Evolutionary conservation across 2,329 filamentous ascomycete species (phyloP).

Genomic region (Aspergillus sp.): DNA sequence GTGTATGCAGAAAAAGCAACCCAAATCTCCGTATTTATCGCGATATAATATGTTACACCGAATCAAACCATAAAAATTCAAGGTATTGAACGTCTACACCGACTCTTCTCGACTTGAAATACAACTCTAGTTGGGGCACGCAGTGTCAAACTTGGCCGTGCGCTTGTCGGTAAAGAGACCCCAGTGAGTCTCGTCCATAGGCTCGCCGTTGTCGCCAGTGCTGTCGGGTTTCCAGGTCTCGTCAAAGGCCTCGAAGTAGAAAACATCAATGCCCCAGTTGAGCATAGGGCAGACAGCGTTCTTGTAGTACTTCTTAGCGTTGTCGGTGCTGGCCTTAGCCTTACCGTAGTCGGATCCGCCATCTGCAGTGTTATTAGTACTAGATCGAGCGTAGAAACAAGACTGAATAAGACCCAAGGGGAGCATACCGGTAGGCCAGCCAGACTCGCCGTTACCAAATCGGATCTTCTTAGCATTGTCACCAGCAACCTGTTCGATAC

Average conservation of each 20-base stretch:
- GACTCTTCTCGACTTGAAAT: conserved; percentile 2
- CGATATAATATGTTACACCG: conserved; percentile 16
- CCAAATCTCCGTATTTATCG: background rate
- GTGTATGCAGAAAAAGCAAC: background rate
- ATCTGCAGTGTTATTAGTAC: conserved; percentile 20
- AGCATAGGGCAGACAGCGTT: conserved; percentile 64
- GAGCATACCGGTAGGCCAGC: conserved; percentile 59
- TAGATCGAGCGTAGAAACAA: background rate
- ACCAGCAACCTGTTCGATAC: conserved; percentile 61
- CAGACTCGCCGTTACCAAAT: conserved; percentile 69
- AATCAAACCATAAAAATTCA: background rate
- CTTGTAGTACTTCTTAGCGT: conserved; percentile 62
- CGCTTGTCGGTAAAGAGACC: conserved; percentile 64
- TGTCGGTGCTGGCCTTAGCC: conserved; percentile 60
- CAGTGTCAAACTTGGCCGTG: conserved; percentile 56
- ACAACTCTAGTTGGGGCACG: conserved; percentile 40
- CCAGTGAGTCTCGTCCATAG: conserved; percentile 67
- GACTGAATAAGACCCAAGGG: background rate
- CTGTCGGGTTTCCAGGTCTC: conserved; percentile 69
- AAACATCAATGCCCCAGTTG: conserved; percentile 66
- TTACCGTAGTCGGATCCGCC: conserved; percentile 62
- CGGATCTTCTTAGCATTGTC: conserved; percentile 55
- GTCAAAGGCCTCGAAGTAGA: conserved; percentile 73
- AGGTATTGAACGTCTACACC: background rate
- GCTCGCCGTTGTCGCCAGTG: conserved; percentile 62